Base-by-base conservation (phyloP, 164 flowering plant genomes). In the Amborella trichopoda region DNA sequence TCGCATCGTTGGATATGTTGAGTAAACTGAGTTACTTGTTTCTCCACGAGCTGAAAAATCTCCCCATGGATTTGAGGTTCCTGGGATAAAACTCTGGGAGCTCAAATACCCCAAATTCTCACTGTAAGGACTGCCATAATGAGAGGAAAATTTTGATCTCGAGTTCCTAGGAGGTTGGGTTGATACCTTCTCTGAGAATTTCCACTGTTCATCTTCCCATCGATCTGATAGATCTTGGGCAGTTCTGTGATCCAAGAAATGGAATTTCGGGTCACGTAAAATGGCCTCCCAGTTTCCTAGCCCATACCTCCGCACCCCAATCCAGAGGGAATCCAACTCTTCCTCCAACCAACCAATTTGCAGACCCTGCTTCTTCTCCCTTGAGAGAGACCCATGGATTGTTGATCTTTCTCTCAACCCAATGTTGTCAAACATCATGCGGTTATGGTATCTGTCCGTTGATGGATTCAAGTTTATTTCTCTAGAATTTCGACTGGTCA, bases 241-340 rank as follows among this genome's bases (percentile, higher is more conserved):
- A 8, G 47, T 52, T 55, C 76, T 70, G 61, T 68, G 70, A 10
- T 69, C 40, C 5, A 66, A 65, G 50, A 81, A 81, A 13, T 54
- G 62, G 62, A 78, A 50, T 32, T 61, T 74, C 5, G 80, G 79
- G 53, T 81, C 89, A 49, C 45, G 55, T 40, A 81, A 49, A 62
- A 81, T 65, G 11, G 71, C 63, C 30, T 72, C 69, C 89, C 89
- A 81, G 38, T 74, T 76, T 9, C 61, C 72, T 54, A 62, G 64
- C 52, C 89, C 89, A 50, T 76, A 70, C 49, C 89, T 74, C 48
- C 89, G 64, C 28, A 81, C 80, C 26, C 89, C 89, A 6, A 81
- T 63, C 89, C 89, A 81, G 20, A 78, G 80, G 55, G 23, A 69
- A 56, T 81, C 89, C 40, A 81, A 52, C 52, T 81, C 89, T 32